Evolutionary conservation across 495 filamentous ascomycete genomes (phyloP), one percentile per base, ranked within the genome.

Genomic region (Tuber umbilicatum): DNA sequence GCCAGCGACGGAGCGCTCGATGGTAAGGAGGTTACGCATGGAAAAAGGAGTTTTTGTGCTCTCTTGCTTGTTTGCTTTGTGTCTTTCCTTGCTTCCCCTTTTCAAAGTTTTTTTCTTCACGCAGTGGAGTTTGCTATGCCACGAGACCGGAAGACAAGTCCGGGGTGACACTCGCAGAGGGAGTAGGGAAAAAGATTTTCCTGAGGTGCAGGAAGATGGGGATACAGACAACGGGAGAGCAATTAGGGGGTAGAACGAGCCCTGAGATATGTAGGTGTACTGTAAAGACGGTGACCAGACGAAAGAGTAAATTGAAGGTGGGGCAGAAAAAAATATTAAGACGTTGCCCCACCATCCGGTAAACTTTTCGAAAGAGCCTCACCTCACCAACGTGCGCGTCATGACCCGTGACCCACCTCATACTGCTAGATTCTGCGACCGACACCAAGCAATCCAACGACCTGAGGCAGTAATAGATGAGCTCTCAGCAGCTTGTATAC

Each of bases 11-110:
- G 89, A 87, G 85, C 85, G 88, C 80, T 92, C 88, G 84, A 88
- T 93, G 83, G 88, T 90, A 72, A 94, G 85, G 70, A 82, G 76
- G 83, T 95, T 95, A 80, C 92, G 90, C 92, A 95, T 95, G 31
- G 27, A 12, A 64, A 35, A 64, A 64, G 14, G 55, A 27, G 27
- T 64, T 64, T 64, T 64, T 55, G 55, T 64, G 55, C 55, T 60
- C 10, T 60, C 50, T 16, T 60, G 50, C 50, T 50, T 50, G 45
- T 21, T 55, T 55, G 50, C n/a, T 27, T 27, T 27, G 23, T 14
- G 50, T 55, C 50, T 55, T 12, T 23, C 50, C 50, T 60, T 60
- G 50, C 50, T 60, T 60, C 10, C 27, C 55, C 55, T 35, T 64
- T 17, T 64, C 55, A 17, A 35, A 35, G 2, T 64, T 64, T 64